A percentile compares a stretch with the other conserved stretches of the same genome.
These are phyloP conservation scores for Metschnikowia reukaufii DNA, from an alignment of 805 yeast species.

Conservation along the genomic window DNA sequence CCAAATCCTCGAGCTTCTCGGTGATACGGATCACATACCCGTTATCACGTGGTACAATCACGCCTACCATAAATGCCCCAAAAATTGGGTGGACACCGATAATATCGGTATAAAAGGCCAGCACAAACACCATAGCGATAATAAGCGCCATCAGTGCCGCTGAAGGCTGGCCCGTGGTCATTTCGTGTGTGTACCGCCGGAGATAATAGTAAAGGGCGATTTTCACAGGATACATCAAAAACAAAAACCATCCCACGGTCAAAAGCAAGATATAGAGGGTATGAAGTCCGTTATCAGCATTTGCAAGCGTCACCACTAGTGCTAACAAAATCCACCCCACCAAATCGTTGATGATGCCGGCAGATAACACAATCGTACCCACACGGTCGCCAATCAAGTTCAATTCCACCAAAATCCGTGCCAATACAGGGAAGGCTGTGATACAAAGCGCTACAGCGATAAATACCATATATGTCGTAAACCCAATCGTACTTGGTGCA, in stretches of 20 bases:
- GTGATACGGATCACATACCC: conserved; percentile 69
- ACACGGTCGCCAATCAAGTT: conserved; percentile 70
- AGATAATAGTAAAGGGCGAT: conserved; percentile 47
- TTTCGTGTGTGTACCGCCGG: conserved; percentile 49
- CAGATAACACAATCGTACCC: conserved; percentile 70
- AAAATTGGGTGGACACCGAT: conserved; percentile 86
- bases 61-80: conserved; percentile 79
- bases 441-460: conserved; percentile 82
- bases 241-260: conserved; percentile 66
- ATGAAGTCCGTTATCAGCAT: conserved; percentile 64
- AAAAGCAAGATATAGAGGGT: conserved; percentile 69
- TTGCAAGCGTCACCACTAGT: conserved; percentile 71
- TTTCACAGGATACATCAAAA: conserved; percentile 59
- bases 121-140: conserved; percentile 55
- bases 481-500: conserved; percentile 41
- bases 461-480: conserved; percentile 76
- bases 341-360: conserved; percentile 79
- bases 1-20: conserved; percentile 75
- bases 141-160: conserved; percentile 58
- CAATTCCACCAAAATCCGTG: conserved; percentile 73
- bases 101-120: conserved; percentile 78
- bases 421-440: conserved; percentile 84
- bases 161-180: conserved; percentile 60
- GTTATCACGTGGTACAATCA: conserved; percentile 73
- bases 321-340: conserved; percentile 82